Evolutionary conservation across 768 basidiomycete species (phyloP).

Genomic region (Podaxis rugospora): DNA sequence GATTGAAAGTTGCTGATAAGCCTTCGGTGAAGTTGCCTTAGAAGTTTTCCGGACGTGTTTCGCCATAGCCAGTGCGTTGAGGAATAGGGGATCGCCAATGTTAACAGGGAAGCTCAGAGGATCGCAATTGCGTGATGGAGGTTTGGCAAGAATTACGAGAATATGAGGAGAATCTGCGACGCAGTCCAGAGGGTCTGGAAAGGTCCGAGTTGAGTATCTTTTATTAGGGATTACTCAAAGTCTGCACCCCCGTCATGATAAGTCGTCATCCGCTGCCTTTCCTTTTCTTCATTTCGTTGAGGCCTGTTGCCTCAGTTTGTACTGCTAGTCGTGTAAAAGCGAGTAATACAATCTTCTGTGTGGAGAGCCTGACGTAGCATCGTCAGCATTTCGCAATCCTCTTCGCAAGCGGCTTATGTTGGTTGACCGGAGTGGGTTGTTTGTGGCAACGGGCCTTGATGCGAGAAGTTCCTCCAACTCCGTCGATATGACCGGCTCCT

Average conservation of each 20-base stretch:
- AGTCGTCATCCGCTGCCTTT: neutral
- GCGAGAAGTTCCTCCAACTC: neutral
- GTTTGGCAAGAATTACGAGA: neutral
- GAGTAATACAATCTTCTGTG: neutral
- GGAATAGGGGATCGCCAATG: neutral
- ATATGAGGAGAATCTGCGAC: neutral
- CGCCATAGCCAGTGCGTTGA: neutral
- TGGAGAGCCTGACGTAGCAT: neutral
- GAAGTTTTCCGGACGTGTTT: neutral
- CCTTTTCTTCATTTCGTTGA: neutral
- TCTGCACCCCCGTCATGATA: neutral
- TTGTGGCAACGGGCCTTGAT: neutral
- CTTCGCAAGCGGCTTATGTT: neutral
- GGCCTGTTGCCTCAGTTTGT: neutral
- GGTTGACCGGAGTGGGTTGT: neutral
- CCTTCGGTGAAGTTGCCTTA: neutral
- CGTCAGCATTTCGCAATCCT: no score
- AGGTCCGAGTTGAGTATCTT: neutral
- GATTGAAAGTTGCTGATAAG: neutral
- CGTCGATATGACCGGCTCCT: neutral
- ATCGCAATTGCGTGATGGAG: neutral
- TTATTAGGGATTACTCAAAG: neutral
- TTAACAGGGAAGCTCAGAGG: neutral
- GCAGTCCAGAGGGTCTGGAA: neutral
- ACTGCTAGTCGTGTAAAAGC: neutral